Evolutionary conservation across 106 monocot species (phyloP).

Genomic region (Dactylorhiza incarnata): DNA sequence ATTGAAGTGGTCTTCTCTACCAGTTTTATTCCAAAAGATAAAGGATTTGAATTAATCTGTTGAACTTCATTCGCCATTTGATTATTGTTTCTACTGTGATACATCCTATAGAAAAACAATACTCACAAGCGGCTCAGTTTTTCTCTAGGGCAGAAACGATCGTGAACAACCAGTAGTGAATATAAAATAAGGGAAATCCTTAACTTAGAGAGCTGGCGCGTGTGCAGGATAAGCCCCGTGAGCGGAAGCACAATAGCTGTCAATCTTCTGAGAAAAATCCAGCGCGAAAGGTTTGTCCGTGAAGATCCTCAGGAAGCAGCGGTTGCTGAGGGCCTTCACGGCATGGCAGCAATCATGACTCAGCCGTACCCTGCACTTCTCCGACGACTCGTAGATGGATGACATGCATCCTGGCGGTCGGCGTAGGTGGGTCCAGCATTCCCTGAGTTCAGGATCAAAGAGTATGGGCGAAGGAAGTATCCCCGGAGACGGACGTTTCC

Average conservation of each 20-base stretch:
- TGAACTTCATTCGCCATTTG: background rate
- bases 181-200: background rate
- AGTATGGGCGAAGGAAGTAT: constrained; percentile 1
- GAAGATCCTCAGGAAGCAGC: background rate
- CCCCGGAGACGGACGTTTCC: constrained; percentile 2
- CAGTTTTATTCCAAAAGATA: background rate
- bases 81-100: background rate
- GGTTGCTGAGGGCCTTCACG: background rate
- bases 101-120: background rate
- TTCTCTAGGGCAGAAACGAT: background rate
- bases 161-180: background rate
- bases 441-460: constrained; percentile 7
- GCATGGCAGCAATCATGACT: background rate
- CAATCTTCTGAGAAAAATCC: background rate
- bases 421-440: constrained; percentile 2
- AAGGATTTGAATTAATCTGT: background rate
- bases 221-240: background rate
- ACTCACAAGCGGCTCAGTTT: background rate
- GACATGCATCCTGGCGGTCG: constrained; percentile 4
- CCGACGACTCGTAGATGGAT: constrained; percentile 4
- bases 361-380: background rate
- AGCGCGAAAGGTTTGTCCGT: background rate
- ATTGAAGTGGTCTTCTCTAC: background rate
- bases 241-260: background rate
- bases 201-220: constrained; percentile 3